Base-by-base conservation (phyloP, 805 yeast genomes). In the Pichia cabralensis region DNA sequence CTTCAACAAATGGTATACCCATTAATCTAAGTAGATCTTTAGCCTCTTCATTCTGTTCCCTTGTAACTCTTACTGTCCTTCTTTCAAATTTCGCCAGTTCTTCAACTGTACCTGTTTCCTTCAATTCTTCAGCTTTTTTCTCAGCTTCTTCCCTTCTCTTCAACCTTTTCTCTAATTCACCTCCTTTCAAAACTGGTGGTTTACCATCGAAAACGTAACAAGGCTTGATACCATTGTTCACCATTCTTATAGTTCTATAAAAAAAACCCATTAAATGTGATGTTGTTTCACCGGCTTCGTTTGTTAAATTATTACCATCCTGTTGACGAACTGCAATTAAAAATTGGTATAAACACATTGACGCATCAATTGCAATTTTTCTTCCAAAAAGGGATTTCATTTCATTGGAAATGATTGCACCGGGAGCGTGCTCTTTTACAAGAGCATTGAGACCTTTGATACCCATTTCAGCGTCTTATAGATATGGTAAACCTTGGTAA, bases 221-320 rank as follows among this genome's bases (percentile, higher is more conserved):
- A 2, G 99, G 99, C 55, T 92, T 92, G 49, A 92, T 74, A n/a
- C 96, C 96, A 50, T 82, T 74, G 44, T 80, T 94, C 5, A 88
- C 81, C 71, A 92, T 73, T 34, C 95, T 62, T 34, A 92, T 69
- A 1, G 99, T 92, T 41, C 98, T 67, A 58, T 92, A 89, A 56
- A 92, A 92, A 71, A 92, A 82, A 3, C 99, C 99, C 80, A 88
- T 86, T 38, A 92, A 57, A 56, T 92, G 99, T 0, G 96, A 82
- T 2, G 79, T 81, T 2, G 96, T 89, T 43, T 85, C 95, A 28
- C 99, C 99, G 14, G 73, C 73, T 26, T 83, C 95, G 43, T 74
- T 80, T 17, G 92, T 77, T 50, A 92, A 65, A 53, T 86, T 94
- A 42, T 76, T 85, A n/a, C 99, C 99, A 51, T 92, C 97, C 38